A percentile compares a stretch with the other conserved stretches of the same genome.
Conservation (phyloP, 2,329 filamentous ascomycete species). For the Alternaria sp. region DNA sequence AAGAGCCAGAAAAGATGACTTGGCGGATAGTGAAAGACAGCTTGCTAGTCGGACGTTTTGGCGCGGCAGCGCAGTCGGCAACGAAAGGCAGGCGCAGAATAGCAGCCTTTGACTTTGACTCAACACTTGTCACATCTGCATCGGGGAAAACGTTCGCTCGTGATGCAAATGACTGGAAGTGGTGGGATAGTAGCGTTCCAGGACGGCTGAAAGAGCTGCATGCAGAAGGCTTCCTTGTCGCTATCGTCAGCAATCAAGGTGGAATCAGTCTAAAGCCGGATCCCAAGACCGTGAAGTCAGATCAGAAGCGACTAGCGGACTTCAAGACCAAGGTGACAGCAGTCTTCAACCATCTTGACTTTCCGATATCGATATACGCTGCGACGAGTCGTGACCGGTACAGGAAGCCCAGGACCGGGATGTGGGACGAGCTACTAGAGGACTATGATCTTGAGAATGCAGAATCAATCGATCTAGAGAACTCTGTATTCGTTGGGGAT, state of each 20-base stretch:
- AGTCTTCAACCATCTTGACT: slow-evolving; percentile 72
- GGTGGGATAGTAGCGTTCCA: slow-evolving; percentile 82
- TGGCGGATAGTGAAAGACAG: slow-evolving; percentile 74
- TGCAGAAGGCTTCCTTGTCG: slow-evolving; percentile 74
- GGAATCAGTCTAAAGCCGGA: slow-evolving; percentile 77
- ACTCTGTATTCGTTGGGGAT: slow-evolving; percentile 89
- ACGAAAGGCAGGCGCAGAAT: slow-evolving; percentile 34
- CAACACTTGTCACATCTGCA: slow-evolving; percentile 79
- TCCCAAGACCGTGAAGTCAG: slow-evolving; percentile 70
- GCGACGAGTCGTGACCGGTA: slow-evolving; percentile 82
- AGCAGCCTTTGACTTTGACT: slow-evolving; percentile 65
- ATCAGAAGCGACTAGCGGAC: slow-evolving; percentile 71
- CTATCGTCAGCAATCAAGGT: slow-evolving; percentile 88
- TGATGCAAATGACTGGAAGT: slow-evolving; percentile 84
- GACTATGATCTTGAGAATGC: slow-evolving; percentile 57
- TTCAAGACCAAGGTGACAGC: slow-evolving; percentile 82
- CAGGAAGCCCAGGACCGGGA: slow-evolving; percentile 85
- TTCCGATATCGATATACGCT: slow-evolving; percentile 83
- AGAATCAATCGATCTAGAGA: slow-evolving; percentile 68
- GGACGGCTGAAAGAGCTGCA: slow-evolving; percentile 70
- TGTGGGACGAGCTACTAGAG: slow-evolving; percentile 76
- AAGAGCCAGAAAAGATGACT: slow-evolving; percentile 73
- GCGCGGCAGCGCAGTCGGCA: slow-evolving; percentile 50
- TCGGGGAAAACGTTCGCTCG: slow-evolving; percentile 81
- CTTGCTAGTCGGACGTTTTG: slow-evolving; percentile 77